Conservation (phyloP, 345 rosid genomes). For the Carallia pectinifolia region DNA sequence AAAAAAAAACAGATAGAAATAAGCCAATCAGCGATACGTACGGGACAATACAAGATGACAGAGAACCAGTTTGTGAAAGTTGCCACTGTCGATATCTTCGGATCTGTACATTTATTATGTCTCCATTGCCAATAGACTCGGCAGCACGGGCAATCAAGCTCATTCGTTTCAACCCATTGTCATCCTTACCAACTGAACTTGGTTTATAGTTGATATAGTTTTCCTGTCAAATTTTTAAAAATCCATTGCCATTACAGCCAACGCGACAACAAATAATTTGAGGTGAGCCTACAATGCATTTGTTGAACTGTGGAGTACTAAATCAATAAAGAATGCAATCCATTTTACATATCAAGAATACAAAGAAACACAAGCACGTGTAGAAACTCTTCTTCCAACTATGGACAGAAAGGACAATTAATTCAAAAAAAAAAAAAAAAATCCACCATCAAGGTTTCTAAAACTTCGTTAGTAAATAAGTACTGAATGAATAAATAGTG, state of each 20-base stretch:
- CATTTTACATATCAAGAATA: neutral
- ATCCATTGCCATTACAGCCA: neutral
- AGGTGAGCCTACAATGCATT: neutral
- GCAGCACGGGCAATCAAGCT: slow-evolving; percentile 81
- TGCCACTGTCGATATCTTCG: slow-evolving; percentile 97
- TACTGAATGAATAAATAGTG: no score
- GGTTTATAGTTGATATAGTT: slow-evolving; percentile 92
- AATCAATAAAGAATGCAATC: neutral
- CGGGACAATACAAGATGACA: slow-evolving; percentile 88
- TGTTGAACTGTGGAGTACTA: neutral
- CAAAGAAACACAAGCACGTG: neutral
- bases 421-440: no score
- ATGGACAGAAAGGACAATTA: no score
- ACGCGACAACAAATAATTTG: slow-evolving; percentile 1
- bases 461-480: no score
- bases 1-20: slow-evolving; percentile 8
- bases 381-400: no score
- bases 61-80: slow-evolving; percentile 71
- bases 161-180: slow-evolving; percentile 67
- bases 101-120: slow-evolving; percentile 88
- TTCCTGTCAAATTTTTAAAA: slow-evolving; percentile 53
- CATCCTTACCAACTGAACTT: slow-evolving; percentile 65
- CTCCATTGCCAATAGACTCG: slow-evolving; percentile 89
- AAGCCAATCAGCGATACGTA: slow-evolving; percentile 41
- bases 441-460: no score